Base-by-base conservation (phyloP, 148 eudicot genomes). In the Mesembryanthemum crystallinum region DNA sequence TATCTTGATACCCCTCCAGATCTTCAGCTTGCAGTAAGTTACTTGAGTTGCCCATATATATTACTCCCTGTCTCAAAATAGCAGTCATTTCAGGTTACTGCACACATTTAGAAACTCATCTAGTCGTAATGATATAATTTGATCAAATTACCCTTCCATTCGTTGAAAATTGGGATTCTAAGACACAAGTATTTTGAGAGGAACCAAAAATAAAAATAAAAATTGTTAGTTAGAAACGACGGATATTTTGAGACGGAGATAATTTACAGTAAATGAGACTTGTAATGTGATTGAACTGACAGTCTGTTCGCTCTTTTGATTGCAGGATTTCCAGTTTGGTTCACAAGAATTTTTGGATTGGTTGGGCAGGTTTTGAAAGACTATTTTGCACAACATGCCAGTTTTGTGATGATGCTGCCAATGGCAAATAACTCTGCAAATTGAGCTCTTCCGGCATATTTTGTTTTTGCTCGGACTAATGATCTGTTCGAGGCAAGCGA, bases 341-440 rank as follows among this genome's bases (percentile, higher is more conserved):
- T 94, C 98, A 64, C 97, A 90, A 80, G 97, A 94, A 78, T 88
- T 27, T 80, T 83, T 73, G 80, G 74, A 35, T 75, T 93, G 90
- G 96, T 64, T 87, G 75, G 90, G 82, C 73, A 76, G 71, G 72
- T 32, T 77, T 10, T 89, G 76, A 33, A 71, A 67, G 58, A 69
- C 13, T 63, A 64, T 57, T 35, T 23, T 29, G 47, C 12, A n/a
- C 23, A 72, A 33, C 52, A 33, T 67, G 71, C 76, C 61, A 71
- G 61, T 72, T 67, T 71, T 80, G 77, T 35, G 58, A 64, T 23
- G 33, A 29, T 24, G 7, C 47, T 20, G 10, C 61, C 54, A 24
- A 33, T 32, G 28, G 12, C n/a, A 32, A 28, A 47, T 29, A 59
- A 27, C 23, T 45, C 54, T 18, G 30, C n/a, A 0, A 55, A 9